Conservation (phyloP, 768 basidiomycete genomes). For the Cyathus striatus region DNA sequence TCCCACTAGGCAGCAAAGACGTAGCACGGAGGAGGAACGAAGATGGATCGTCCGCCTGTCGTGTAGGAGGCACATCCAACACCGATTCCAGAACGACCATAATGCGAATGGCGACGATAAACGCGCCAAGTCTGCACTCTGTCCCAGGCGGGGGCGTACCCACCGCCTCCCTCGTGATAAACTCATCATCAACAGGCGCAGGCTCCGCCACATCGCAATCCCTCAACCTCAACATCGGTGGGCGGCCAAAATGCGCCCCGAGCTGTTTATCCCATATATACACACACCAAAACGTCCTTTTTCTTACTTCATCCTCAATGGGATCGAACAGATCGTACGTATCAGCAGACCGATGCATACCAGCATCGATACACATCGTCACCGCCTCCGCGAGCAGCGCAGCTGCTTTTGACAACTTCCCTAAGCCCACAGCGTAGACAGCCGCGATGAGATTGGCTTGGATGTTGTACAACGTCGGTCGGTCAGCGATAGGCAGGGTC, state of each 20-base stretch:
- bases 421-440: slow-evolving; percentile 87
- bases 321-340: slow-evolving; percentile 84
- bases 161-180: slow-evolving; percentile 70
- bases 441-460: slow-evolving; percentile 91
- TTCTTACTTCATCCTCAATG: slow-evolving; percentile 87
- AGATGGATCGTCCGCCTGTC: slow-evolving; percentile 54
- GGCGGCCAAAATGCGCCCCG: slow-evolving; percentile 82
- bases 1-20: slow-evolving; percentile 57
- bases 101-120: slow-evolving; percentile 69
- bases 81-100: slow-evolving; percentile 89
- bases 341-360: slow-evolving; percentile 83
- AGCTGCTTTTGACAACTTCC: slow-evolving; percentile 83
- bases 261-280: slow-evolving; percentile 97
- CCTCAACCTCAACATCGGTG: slow-evolving; percentile 78
- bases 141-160: slow-evolving; percentile 63
- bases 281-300: slow-evolving; percentile 95
- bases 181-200: slow-evolving; percentile 83
- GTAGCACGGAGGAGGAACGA: slow-evolving; percentile 78
- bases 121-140: slow-evolving; percentile 76
- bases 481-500: slow-evolving; percentile 84
- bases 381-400: slow-evolving; percentile 82
- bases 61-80: slow-evolving; percentile 73
- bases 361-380: slow-evolving; percentile 85
- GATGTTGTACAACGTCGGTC: slow-evolving; percentile 87
- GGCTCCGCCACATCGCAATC: slow-evolving; percentile 94